phyloP scores from a whole-genome alignment of 1,284 basidiomycete genomes.

The Grifola frondosa region DNA sequence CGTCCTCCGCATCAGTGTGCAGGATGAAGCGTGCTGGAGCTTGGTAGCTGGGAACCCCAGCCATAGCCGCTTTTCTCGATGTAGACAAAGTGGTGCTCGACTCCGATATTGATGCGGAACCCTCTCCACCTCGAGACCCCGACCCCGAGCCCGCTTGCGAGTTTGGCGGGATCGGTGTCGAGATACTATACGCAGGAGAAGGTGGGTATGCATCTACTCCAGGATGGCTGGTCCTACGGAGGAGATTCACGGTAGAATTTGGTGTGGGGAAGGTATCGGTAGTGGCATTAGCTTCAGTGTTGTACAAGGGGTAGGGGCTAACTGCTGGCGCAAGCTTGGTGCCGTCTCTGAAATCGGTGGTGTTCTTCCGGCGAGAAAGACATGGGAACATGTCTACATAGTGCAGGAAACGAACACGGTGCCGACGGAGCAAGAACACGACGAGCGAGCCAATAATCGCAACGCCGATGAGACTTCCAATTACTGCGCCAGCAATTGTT shows the following conservation, averaged over 20 bases:
- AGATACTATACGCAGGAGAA: slow-evolving; percentile 5
- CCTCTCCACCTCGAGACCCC: not conserved
- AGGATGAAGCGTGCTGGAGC: slow-evolving; percentile 57
- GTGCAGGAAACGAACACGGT: too few relatives aligned
- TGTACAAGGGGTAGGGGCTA: slow-evolving; percentile 18
- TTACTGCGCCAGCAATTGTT: slow-evolving; percentile 56
- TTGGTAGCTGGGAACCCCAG: slow-evolving; percentile 41
- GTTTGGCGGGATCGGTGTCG: slow-evolving; percentile 2
- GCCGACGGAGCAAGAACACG: slow-evolving; percentile 25
- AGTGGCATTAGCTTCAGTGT: not conserved
- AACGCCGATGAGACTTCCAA: slow-evolving; percentile 55
- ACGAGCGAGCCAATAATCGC: slow-evolving; percentile 31
- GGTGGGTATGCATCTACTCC: too few relatives aligned
- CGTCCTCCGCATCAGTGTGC: slow-evolving; percentile 68
- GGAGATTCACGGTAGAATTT: slow-evolving; percentile 11
- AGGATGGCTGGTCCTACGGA: too few relatives aligned
- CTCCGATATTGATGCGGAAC: slow-evolving; percentile 10
- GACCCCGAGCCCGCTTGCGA: not conserved
- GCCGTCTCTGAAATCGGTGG: slow-evolving; percentile 16
- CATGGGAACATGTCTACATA: too few relatives aligned
- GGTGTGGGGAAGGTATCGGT: slow-evolving; percentile 9
- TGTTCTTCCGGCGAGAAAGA: slow-evolving; percentile 17
- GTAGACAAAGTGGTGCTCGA: slow-evolving; percentile 35
- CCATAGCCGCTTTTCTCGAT: slow-evolving; percentile 52
- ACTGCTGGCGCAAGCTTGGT: slow-evolving; percentile 10